Evolutionary conservation across 108 stramenopile genomes (phyloP).

Genomic region (Tribonema minus): DNA sequence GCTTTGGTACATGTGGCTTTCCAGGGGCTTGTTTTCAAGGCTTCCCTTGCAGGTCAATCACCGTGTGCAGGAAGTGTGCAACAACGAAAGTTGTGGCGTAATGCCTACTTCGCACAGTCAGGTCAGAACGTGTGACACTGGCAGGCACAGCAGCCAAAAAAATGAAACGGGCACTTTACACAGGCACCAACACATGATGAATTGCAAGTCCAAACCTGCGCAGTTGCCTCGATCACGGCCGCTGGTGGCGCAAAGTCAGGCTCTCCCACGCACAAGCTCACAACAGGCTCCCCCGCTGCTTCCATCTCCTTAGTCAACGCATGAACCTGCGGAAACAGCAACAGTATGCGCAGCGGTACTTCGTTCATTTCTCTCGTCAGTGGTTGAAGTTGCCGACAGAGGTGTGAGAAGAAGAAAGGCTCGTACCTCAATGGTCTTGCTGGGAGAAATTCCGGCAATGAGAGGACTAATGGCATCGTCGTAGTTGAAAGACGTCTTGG

Average conservation of each 20-base stretch:
- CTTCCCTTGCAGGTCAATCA: too few species aligned
- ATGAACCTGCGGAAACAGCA: constrained; percentile 38
- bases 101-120: background rate
- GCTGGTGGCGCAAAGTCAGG: constrained; percentile 86
- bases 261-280: constrained; percentile 94
- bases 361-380: background rate
- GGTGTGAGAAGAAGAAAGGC: background rate
- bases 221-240: constrained; percentile 69
- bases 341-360: background rate
- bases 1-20: too few species aligned
- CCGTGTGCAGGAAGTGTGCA: background rate
- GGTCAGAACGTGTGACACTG: too few species aligned
- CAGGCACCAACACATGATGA: background rate
- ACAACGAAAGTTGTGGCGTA: background rate
- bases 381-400: background rate
- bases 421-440: constrained; percentile 47
- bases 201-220: background rate
- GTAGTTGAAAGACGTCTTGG: constrained; percentile 14
- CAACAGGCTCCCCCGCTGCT: constrained; percentile 52
- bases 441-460: constrained; percentile 1
- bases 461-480: constrained; percentile 40
- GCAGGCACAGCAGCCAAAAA: background rate
- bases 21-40: too few species aligned
- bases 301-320: constrained; percentile 57
- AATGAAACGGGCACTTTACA: background rate